Evolutionary conservation across 1,139 yeast genomes (phyloP), one percentile per base, ranked within the genome.

Genomic region (Schwanniomyces etchellsii): DNA sequence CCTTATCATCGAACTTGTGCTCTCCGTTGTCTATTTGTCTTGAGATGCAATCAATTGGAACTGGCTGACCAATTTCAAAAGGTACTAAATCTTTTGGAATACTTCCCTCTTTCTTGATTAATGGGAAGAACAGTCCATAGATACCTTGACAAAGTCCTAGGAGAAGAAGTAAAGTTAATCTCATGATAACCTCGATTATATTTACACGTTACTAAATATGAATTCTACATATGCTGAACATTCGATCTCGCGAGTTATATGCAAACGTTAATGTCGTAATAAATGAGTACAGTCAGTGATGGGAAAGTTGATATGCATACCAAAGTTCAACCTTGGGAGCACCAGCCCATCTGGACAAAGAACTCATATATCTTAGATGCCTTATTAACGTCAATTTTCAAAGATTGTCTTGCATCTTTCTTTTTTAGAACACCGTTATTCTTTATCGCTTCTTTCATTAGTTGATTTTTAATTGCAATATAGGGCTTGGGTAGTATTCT

Each of bases 401-500:
- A 60, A 35, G 88, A 62, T 39, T 81, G 95, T 44, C 89, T 70
- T 5, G 95, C 93, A 27, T 83, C 81, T 48, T 84, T 81, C 58
- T 83, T 81, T 60, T 84, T 84, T 48, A 91, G 57, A 4, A 72
- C 59, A 5, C 97, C 97, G 28, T 94, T 94, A 27, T 84, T 81
- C 42, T 85, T 77, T 24, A 89, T 64, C 17, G 94, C 77, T 50
- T 89, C 96, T 44, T 93, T 75, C 67, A 91, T 86, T 35, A 91
- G 59, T n/a, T 88, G 80, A 51, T 86, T 95, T 51, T 91, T 91
- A 41, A 91, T 85, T 2, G 95, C 95, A 40, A 93, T 63, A 50
- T 89, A 91, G 2, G 97, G 95, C 52, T 91, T 91, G 9, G 99
- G 98, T 37, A 83, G 60, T 9, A 93, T 81, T 41, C 95, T 76